Evolutionary conservation across 208 protist genomes (phyloP).

Genomic region (Leishmania amazonensis): DNA sequence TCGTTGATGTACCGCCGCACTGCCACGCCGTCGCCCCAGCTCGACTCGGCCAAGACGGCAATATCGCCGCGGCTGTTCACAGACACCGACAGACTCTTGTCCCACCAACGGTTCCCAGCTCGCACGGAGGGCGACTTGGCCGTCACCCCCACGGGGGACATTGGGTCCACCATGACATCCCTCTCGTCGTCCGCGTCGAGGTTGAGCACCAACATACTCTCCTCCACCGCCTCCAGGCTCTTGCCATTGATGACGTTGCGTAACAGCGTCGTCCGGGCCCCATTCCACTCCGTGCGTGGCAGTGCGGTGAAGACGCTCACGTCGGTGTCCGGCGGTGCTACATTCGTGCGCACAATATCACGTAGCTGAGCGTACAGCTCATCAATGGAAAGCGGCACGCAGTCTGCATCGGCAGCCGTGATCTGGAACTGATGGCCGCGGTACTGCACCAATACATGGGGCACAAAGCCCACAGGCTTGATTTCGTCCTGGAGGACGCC

Average conservation of each 20-base stretch:
- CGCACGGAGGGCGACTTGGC: slow-evolving; percentile 39
- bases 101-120: slow-evolving; percentile 82
- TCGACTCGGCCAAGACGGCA: slow-evolving; percentile 74
- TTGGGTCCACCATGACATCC: slow-evolving; percentile 36
- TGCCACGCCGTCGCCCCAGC: slow-evolving; percentile 71
- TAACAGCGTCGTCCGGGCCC: slow-evolving; percentile 52
- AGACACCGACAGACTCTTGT: slow-evolving; percentile 87
- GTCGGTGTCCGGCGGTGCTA: slow-evolving; percentile 41
- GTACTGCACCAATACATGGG: slow-evolving; percentile 80
- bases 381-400: slow-evolving; percentile 62
- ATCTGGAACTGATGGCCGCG: slow-evolving; percentile 76
- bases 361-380: slow-evolving; percentile 81
- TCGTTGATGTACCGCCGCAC: slow-evolving; percentile 75
- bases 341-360: slow-evolving; percentile 53
- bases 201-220: slow-evolving; percentile 84
- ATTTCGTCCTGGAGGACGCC: slow-evolving; percentile 84
- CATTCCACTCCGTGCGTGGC: slow-evolving; percentile 71
- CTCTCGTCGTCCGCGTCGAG: slow-evolving; percentile 66
- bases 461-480: slow-evolving; percentile 56
- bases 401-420: slow-evolving; percentile 71
- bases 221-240: slow-evolving; percentile 71
- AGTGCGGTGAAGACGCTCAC: slow-evolving; percentile 69
- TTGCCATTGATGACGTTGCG: slow-evolving; percentile 57
- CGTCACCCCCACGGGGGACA: slow-evolving; percentile 33
- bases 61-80: slow-evolving; percentile 58